These are phyloP conservation scores for Clitopilus passeckerianus DNA, from an alignment of 768 basidiomycete species.

Conservation along the genomic window DNA sequence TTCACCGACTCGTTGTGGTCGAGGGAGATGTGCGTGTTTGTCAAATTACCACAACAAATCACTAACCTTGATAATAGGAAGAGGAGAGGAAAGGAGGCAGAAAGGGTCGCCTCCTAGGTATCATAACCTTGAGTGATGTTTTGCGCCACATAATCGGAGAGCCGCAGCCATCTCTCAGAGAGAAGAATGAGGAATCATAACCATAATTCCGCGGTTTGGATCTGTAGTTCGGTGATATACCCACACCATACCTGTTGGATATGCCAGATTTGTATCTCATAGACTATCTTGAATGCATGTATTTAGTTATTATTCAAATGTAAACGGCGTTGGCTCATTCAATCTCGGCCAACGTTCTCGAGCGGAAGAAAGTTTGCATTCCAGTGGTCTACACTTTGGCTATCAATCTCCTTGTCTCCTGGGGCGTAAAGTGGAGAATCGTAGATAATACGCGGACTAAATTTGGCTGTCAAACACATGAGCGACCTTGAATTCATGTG, in stretches of 20 bases:
- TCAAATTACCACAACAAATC: not conserved
- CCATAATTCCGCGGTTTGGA: not conserved
- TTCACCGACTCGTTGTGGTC: slow-evolving; percentile 93
- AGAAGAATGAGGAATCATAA: slow-evolving; percentile 27
- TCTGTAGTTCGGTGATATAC: not conserved
- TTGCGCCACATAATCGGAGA: slow-evolving; percentile 77
- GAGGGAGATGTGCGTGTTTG: slow-evolving; percentile 69
- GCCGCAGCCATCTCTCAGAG: slow-evolving; percentile 47
- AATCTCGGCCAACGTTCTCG: too few relatives aligned
- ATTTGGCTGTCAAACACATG: slow-evolving; percentile 55
- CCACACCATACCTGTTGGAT: not conserved
- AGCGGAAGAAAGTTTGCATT: too few relatives aligned
- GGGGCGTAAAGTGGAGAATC: slow-evolving; percentile 1
- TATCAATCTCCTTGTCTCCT: not conserved
- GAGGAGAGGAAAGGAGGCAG: slow-evolving; percentile 77
- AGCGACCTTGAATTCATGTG: not conserved
- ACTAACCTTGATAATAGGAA: slow-evolving; percentile 39
- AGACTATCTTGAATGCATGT: not conserved
- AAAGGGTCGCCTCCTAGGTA: slow-evolving; percentile 78
- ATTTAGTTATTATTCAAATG: not conserved
- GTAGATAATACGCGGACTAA: not conserved
- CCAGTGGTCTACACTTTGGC: not conserved
- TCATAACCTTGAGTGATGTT: slow-evolving; percentile 88
- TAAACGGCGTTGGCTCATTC: not conserved
- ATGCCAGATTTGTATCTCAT: not conserved